A percentile compares a stretch with the other conserved stretches of the same genome.
Evolutionary conservation across 371 early-diverging fungal genomes (phyloP).

Genomic region (Mucor lusitanicus): DNA sequence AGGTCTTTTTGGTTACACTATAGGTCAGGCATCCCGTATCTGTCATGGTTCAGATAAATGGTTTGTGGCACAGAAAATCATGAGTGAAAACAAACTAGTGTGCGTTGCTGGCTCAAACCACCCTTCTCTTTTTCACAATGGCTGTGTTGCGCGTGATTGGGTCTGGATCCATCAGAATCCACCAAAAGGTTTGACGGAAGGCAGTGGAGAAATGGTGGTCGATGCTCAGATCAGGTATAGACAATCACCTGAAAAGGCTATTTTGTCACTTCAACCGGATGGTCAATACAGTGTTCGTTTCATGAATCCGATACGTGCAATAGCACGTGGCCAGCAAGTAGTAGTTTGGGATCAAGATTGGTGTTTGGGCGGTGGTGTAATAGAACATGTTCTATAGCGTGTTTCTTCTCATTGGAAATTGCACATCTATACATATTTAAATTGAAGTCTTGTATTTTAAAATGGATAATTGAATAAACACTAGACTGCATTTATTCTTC

Average conservation of each 20-base stretch:
- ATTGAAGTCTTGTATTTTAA: neutral
- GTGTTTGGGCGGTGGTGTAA: conserved; percentile 59
- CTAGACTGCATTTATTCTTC: neutral
- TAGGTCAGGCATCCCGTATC: conserved; percentile 74
- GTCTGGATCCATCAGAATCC: conserved; percentile 41
- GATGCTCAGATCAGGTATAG: conserved; percentile 51
- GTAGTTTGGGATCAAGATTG: conserved; percentile 55
- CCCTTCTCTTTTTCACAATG: conserved; percentile 38
- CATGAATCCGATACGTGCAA: conserved; percentile 45
- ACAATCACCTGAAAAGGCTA: conserved; percentile 44
- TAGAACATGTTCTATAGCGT: conserved; percentile 28
- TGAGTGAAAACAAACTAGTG: conserved; percentile 34
- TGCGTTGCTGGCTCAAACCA: conserved; percentile 50
- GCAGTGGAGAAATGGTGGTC: conserved; percentile 15
- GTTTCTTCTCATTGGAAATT: neutral
- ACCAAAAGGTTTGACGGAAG: neutral
- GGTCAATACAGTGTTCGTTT: conserved; percentile 34
- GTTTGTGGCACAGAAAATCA: conserved; percentile 49
- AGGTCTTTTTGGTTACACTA: conserved; percentile 73
- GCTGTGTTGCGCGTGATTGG: conserved; percentile 44
- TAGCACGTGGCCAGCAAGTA: conserved; percentile 53
- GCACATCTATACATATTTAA: too few species aligned
- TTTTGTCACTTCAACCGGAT: conserved; percentile 17
- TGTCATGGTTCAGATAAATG: conserved; percentile 59
- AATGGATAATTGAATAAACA: neutral